phyloP scores from a whole-genome alignment of 2,329 filamentous ascomycete species.

The Elsinoe batatas region DNA sequence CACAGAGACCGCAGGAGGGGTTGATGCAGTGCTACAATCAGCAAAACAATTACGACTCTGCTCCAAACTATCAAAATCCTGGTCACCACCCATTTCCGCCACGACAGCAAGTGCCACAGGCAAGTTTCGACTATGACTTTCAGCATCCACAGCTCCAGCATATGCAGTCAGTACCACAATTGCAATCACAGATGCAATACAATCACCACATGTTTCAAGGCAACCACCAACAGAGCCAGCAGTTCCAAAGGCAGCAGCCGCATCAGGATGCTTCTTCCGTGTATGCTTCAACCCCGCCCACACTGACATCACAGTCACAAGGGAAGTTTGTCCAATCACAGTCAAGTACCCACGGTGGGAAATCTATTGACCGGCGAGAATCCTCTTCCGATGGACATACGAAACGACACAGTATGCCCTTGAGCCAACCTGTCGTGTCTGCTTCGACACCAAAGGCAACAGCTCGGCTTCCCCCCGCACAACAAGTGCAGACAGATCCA shows the following conservation, averaged over 20 bases:
- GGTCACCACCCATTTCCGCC: constrained; percentile 3
- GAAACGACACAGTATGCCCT: background rate
- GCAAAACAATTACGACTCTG: background rate
- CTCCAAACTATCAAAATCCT: background rate
- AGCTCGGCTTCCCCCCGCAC: background rate
- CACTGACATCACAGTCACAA: constrained; percentile 8
- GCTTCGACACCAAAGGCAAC: constrained; percentile 7
- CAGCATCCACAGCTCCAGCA: constrained; percentile 4
- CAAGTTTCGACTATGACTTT: background rate
- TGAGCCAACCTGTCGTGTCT: background rate
- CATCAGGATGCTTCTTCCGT: constrained; percentile 9
- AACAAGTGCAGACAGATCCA: constrained; percentile 1
- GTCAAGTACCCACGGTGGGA: background rate
- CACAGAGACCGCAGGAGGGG: constrained; percentile 5
- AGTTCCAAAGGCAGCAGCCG: background rate
- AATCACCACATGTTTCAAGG: constrained; percentile 6
- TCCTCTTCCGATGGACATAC: background rate
- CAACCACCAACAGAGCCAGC: background rate
- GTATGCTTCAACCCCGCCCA: background rate
- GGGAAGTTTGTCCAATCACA: background rate
- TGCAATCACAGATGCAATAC: background rate
- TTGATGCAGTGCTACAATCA: background rate
- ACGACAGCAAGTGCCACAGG: background rate
- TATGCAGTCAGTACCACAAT: background rate
- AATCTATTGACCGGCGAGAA: background rate